phyloP scores from a whole-genome alignment of 768 basidiomycete genomes.

The Suillus fuscotomentosus region DNA sequence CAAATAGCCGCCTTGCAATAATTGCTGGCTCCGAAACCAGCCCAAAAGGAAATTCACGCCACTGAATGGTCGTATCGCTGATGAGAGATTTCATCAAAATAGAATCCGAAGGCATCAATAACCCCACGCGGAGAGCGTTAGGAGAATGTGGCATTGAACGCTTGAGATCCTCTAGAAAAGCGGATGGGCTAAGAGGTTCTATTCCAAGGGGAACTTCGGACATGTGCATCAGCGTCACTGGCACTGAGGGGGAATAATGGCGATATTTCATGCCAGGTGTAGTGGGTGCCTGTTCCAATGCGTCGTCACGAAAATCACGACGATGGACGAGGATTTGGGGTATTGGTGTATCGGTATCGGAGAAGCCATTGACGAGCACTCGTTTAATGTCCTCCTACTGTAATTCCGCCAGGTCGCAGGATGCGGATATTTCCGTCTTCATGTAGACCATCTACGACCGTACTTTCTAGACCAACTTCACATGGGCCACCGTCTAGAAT shows the following conservation, averaged over 20 bases:
- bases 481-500: conserved; percentile 94
- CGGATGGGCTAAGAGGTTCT: conserved; percentile 27
- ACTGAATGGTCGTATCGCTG: conserved; percentile 41
- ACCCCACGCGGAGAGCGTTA: conserved; percentile 49
- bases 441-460: conserved; percentile 87
- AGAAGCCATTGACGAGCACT: conserved; percentile 45
- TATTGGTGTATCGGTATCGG: conserved; percentile 27
- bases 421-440: conserved; percentile 76
- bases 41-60: conserved; percentile 55
- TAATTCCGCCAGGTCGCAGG: conserved; percentile 88
- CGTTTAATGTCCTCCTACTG: conserved; percentile 82
- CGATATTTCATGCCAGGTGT: conserved; percentile 99
- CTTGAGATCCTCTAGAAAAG: conserved; percentile 46
- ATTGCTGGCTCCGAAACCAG: conserved; percentile 55
- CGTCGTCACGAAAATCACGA: conserved; percentile 70
- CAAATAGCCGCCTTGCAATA: conserved; percentile 82
- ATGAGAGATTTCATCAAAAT: conserved; percentile 30
- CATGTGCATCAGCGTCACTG: conserved; percentile 68
- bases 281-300: conserved; percentile 77
- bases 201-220: conserved; percentile 39
- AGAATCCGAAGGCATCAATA: conserved; percentile 66
- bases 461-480: conserved; percentile 90
- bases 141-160: conserved; percentile 9
- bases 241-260: conserved; percentile 91
- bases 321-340: conserved; percentile 75